These are phyloP conservation scores for Hirschfeldia incana DNA, from an alignment of 345 rosid genomes.

Conservation along the genomic window DNA sequence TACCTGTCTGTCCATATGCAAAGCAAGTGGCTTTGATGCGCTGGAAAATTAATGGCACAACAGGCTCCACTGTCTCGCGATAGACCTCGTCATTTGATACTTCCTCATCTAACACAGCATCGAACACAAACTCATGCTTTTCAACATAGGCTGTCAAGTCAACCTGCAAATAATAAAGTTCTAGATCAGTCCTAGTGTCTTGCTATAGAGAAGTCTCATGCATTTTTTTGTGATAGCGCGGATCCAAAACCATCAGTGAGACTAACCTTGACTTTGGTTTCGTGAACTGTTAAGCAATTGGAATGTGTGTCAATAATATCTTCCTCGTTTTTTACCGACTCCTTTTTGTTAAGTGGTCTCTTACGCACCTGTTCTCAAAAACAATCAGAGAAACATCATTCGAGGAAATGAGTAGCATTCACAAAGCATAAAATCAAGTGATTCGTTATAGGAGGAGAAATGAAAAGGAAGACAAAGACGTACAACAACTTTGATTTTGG, in stretches of 20 bases:
- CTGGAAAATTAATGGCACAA: constrained; percentile 91
- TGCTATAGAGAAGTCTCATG: constrained; percentile 2
- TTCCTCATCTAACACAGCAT: constrained; percentile 93
- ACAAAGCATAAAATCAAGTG: not conserved
- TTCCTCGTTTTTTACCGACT: constrained; percentile 87
- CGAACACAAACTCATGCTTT: constrained; percentile 93
- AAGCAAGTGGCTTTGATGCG: constrained; percentile 97
- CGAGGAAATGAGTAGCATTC: not conserved
- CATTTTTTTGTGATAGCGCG: not conserved
- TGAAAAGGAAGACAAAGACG: constrained; percentile 29
- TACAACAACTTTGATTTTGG: constrained; percentile 99
- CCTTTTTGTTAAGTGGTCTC: constrained; percentile 96
- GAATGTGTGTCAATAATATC: constrained; percentile 80
- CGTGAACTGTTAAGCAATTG: constrained; percentile 82
- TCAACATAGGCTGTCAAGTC: constrained; percentile 92
- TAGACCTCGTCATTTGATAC: constrained; percentile 98
- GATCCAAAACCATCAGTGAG: constrained; percentile 8
- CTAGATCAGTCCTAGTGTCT: constrained; percentile 13
- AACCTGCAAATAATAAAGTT: constrained; percentile 52
- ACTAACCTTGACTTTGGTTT: constrained; percentile 89
- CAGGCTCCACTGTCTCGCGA: constrained; percentile 92
- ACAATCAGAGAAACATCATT: constrained; percentile 19
- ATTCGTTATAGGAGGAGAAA: not conserved
- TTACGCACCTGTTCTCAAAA: constrained; percentile 79
- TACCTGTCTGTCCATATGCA: constrained; percentile 98